Evolutionary conservation across 176 grass and related monocot genomes (phyloP).

Genomic region (Paspalum vaginatum): DNA sequence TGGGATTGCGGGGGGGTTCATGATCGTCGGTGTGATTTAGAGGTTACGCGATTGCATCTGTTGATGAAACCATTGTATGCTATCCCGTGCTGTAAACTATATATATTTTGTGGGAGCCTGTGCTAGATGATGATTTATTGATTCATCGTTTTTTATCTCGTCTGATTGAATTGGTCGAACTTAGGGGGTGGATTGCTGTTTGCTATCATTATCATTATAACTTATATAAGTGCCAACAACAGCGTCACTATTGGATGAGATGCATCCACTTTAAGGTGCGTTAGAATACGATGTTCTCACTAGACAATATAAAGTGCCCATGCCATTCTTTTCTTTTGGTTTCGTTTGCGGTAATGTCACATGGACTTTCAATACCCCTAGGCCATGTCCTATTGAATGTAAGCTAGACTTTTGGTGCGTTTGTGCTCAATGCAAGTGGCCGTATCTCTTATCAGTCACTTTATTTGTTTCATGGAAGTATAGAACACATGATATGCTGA

Average conservation of each 20-base stretch:
- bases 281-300: neutral
- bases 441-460: neutral
- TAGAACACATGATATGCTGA: neutral
- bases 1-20: neutral
- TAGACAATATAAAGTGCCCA: neutral
- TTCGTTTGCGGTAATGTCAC: neutral
- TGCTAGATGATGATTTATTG: constrained; percentile 3
- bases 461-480: neutral
- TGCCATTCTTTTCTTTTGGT: constrained; percentile 11
- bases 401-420: neutral
- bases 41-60: constrained; percentile 8
- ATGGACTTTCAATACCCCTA: neutral
- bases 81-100: neutral
- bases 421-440: neutral
- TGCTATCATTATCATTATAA: neutral
- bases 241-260: neutral
- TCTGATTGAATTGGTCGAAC: neutral
- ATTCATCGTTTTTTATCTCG: neutral
- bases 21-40: neutral
- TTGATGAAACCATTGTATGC: neutral
- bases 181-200: constrained; percentile 6
- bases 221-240: neutral
- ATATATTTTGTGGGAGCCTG: neutral
- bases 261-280: neutral
- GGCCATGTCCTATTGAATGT: neutral